A percentile compares a stretch with the other conserved stretches of the same genome.
Evolutionary conservation across 106 monocot species (phyloP).

Genomic region (Phalaenopsis aphrodite): DNA sequence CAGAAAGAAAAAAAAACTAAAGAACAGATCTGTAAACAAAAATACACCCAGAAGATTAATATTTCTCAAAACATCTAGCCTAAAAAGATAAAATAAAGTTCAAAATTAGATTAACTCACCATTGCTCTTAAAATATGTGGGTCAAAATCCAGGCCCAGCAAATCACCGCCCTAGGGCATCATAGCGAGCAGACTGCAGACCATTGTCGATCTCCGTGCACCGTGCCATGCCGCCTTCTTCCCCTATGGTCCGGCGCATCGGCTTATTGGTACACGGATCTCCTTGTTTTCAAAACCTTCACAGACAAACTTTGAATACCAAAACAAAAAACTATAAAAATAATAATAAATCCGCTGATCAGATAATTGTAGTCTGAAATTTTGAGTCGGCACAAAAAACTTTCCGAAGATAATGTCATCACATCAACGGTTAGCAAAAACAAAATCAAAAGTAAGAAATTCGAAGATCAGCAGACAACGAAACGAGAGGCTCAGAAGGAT

Average conservation of each 20-base stretch:
- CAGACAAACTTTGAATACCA: not conserved
- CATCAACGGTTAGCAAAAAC: conserved; percentile 9
- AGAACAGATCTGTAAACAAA: too few species aligned
- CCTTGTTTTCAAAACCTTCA: not conserved
- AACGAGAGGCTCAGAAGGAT: conserved; percentile 40
- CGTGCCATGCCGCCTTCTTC: conserved; percentile 69
- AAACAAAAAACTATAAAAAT: not conserved
- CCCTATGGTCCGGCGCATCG: conserved; percentile 61
- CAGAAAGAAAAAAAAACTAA: too few species aligned
- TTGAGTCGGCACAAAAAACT: conserved; percentile 18
- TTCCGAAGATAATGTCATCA: conserved; percentile 25
- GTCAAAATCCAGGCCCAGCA: conserved; percentile 67
- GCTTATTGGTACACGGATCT: conserved; percentile 39
- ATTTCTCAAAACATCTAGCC: too few species aligned
- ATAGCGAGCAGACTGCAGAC: conserved; percentile 76
- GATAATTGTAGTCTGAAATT: conserved; percentile 53
- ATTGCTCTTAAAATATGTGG: conserved; percentile 15
- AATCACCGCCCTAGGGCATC: conserved; percentile 72
- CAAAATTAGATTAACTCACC: too few species aligned
- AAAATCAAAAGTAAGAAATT: not conserved
- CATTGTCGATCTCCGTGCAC: conserved; percentile 59
- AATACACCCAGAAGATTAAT: too few species aligned
- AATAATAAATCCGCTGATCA: conserved; percentile 24
- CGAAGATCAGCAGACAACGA: too few species aligned
- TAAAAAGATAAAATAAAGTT: too few species aligned